Base-by-base conservation (phyloP, 202 grass and related monocot species). In the Schoenoplectus tabernaemontani region DNA sequence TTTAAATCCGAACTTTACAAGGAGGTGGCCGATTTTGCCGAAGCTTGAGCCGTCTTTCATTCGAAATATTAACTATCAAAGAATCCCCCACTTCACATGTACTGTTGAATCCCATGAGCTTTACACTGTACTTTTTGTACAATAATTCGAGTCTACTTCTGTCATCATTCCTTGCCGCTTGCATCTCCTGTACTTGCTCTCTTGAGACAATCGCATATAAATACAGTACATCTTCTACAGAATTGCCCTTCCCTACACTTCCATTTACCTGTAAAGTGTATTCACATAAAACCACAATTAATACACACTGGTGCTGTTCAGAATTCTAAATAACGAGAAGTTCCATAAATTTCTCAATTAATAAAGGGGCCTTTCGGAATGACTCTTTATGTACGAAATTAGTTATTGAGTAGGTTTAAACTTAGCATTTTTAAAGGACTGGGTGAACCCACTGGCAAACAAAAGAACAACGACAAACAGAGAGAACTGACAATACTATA, bases 71-170 rank as follows among this genome's bases (percentile, higher is more conserved):
- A 78, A 72, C 36, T 83, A 97, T 90, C 66, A 97, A 78, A 68
- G 87, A 83, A 64, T 58, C 77, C 53, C 77, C 66, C 62, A 81
- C 16, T 44, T 82, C 79, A 16, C 86, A 92, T 16, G 82, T 85
- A 83, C 3, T 78, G 77, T 88, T 80, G 24, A 81, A 90, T 13
- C 94, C 94, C 94, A 93, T 90, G 19, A 93, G 86, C 59, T 90
- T 93, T 50, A 90, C 33, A 59, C 65, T 62, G 39, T 93, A 78
- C 44, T 93, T 90, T 47, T 88, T 86, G 79, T 89, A 91, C 76
- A 93, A 38, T 17, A 97, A 70, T 43, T 16, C 64, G 57, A 97
- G 72, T 78, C 82, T 87, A 75, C 4, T 69, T 69, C 72, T 86
- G 70, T 93, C 86, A 34, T 97, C 84, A 2, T 71, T 71, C 8